phyloP scores from a whole-genome alignment of 2,329 filamentous ascomycete species.

The Pyricularia sp. region DNA sequence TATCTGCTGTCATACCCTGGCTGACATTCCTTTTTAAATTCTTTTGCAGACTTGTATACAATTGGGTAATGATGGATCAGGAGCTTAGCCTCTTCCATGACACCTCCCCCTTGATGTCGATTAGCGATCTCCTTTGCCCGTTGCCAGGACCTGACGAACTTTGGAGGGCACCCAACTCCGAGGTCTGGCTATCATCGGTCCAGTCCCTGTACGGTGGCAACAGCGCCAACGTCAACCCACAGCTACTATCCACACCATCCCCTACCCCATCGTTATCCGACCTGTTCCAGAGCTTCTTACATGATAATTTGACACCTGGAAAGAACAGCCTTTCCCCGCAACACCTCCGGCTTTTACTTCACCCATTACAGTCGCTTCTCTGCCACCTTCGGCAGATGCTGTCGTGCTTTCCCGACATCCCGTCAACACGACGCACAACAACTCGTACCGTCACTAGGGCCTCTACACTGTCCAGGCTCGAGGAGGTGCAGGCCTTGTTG shows the following conservation, averaged over 20 bases:
- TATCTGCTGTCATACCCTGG: not conserved
- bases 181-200: constrained; percentile 50
- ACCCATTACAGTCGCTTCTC: constrained; percentile 57
- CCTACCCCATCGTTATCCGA: constrained; percentile 51
- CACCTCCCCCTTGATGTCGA: constrained; percentile 50
- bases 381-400: constrained; percentile 57
- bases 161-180: constrained; percentile 50
- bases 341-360: constrained; percentile 58
- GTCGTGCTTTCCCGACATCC: constrained; percentile 52
- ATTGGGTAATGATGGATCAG: constrained; percentile 67
- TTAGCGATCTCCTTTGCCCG: constrained; percentile 55
- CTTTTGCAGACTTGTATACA: constrained; percentile 53
- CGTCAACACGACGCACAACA: constrained; percentile 28
- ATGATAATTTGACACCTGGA: constrained; percentile 48
- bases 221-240: constrained; percentile 36
- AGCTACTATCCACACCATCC: constrained; percentile 38
- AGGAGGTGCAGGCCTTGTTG: constrained; percentile 55
- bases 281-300: constrained; percentile 58
- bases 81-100: constrained; percentile 61
- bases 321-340: constrained; percentile 34
- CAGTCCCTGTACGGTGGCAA: constrained; percentile 48
- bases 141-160: constrained; percentile 53
- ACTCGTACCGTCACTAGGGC: constrained; percentile 44
- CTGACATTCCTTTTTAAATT: constrained; percentile 10
- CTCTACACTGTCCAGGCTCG: constrained; percentile 49